phyloP scores from a whole-genome alignment of 352 stramenopile genomes.

The Phytopythium aichiense region DNA sequence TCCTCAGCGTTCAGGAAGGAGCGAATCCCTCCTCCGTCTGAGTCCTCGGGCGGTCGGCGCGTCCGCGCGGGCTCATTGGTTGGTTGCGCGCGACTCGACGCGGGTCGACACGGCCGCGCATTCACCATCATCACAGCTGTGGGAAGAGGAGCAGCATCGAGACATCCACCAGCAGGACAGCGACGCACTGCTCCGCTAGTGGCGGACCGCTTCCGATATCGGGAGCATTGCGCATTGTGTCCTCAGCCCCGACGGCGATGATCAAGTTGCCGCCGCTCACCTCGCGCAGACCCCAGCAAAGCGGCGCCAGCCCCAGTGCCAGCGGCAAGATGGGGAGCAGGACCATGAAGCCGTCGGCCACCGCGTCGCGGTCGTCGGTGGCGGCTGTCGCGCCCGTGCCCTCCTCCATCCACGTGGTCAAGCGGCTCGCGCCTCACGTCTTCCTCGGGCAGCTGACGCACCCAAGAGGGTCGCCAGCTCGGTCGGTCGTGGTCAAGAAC shows the following conservation, averaged over 20 bases:
- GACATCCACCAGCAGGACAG: too few relatives aligned
- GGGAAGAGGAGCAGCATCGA: too few relatives aligned
- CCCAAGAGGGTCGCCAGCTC: not conserved
- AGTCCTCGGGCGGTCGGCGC: not conserved
- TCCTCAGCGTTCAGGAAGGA: not conserved
- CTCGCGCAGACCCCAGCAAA: not conserved
- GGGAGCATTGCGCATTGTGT: not conserved
- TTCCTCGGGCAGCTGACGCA: constrained; percentile 23
- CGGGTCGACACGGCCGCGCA: not conserved
- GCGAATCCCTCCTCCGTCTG: not conserved
- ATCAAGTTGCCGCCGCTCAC: not conserved
- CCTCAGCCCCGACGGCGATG: not conserved
- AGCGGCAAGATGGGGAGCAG: not conserved
- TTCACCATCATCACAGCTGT: not conserved
- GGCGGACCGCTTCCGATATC: too few relatives aligned
- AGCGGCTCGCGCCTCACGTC: constrained; percentile 23
- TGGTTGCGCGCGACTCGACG: not conserved
- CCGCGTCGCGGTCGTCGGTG: not conserved
- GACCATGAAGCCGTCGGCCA: not conserved
- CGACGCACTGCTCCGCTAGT: too few relatives aligned
- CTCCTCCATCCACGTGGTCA: not conserved
- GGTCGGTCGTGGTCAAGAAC: constrained; percentile 24
- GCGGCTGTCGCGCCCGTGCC: not conserved
- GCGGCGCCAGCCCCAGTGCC: not conserved
- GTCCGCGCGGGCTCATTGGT: not conserved